Base-by-base conservation (phyloP, 805 yeast genomes). In the Zygoascus biomembranicola region DNA sequence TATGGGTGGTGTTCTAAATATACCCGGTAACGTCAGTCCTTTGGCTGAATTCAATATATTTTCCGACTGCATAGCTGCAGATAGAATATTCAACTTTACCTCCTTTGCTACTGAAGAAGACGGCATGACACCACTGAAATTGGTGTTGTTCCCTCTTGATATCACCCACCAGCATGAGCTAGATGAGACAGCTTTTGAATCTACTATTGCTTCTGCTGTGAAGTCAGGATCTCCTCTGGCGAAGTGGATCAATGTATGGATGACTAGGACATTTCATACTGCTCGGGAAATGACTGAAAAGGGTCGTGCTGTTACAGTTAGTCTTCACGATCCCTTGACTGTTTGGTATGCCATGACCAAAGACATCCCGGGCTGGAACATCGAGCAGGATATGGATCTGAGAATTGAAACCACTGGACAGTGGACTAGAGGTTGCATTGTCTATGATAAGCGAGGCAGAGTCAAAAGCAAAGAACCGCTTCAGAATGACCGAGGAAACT, bases 11-110 rank as follows among this genome's bases (percentile, higher is more conserved):
- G 66, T 70, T 9, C 50, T 73, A 43, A 51, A 57, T 16, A 58
- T 47, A 35, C 68, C 69, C 8, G 76, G 76, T 8, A 73, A 73
- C 54, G 67, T 69, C 55, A 68, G 73, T 5, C 76, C 76, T 2
- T 41, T 59, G 8, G 76, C 74, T 5, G 76, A 73, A 58, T 73
- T 72, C 65, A 73, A 73, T 53, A 69, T 71, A 18, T 70, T 58
- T 51, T 67, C 75, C 2, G 76, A 73, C 52, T 70, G 75, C 2
- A 52, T 66, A 16, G 76, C 75, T 1, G 71, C 75, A 2, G 72
- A 74, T 1, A 59, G 62, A 13, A 66, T 72, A 2, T 68, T 66
- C 43, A 41, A 43, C 23, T 54, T 56, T 31, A 63, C 69, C 13
- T 46, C 49, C 4, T 46, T 31, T 46, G 23, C 14, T 9, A 46